These are phyloP conservation scores for Cryptococcus sp. DNA, from an alignment of 1,284 basidiomycete species.

Conservation along the genomic window DNA sequence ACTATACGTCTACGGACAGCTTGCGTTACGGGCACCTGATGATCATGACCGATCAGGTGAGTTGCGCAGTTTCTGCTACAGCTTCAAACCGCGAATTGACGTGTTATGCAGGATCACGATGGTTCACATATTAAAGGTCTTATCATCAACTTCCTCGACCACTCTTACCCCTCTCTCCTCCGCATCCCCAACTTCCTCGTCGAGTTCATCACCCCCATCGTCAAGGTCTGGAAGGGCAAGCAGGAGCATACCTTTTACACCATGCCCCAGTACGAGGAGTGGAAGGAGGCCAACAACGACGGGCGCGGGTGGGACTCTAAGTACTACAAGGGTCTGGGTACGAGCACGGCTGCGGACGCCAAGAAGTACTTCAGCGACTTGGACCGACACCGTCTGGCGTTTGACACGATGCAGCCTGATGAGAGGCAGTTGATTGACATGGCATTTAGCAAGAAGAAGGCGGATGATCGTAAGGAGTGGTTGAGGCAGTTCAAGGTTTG, in stretches of 20 bases:
- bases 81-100: constrained; percentile 1
- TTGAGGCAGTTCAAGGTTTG: constrained; percentile 81
- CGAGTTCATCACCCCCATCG: constrained; percentile 98
- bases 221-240: constrained; percentile 82
- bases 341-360: constrained; percentile 81
- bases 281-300: constrained; percentile 77
- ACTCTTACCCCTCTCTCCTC: constrained; percentile 93
- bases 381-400: constrained; percentile 90
- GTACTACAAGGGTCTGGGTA: constrained; percentile 99
- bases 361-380: constrained; percentile 92
- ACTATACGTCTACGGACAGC: constrained; percentile 68
- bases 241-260: constrained; percentile 90
- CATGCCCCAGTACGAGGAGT: constrained; percentile 93
- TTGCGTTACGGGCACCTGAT: constrained; percentile 93
- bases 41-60: constrained; percentile 99
- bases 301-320: constrained; percentile 85
- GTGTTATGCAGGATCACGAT: constrained; percentile 81
- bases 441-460: constrained; percentile 99
- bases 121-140: constrained; percentile 99
- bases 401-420: constrained; percentile 73
- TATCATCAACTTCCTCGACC: constrained; percentile 96
- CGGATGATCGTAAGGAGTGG: constrained; percentile 99
- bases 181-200: constrained; percentile 90
- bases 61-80: constrained; percentile 6
- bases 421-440: constrained; percentile 91